Evolutionary conservation across 2,329 filamentous ascomycete genomes (phyloP).

Genomic region (Cordyceps militaris): DNA sequence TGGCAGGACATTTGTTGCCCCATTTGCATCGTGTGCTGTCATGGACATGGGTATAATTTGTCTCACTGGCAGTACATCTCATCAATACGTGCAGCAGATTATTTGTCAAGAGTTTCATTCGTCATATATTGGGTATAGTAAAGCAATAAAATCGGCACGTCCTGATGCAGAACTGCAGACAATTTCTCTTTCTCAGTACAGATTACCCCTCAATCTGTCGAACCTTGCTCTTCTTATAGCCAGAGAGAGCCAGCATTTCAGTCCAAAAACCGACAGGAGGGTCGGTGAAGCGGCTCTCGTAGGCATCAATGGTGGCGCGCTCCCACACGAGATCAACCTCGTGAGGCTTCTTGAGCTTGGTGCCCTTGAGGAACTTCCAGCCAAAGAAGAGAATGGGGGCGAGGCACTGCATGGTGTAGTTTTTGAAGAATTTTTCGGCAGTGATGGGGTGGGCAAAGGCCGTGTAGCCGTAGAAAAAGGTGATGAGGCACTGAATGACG

Average conservation of each 20-base stretch:
- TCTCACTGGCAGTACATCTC: neutral
- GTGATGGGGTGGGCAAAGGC: constrained; percentile 41
- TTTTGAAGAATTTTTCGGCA: constrained; percentile 40
- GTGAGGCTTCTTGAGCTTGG: constrained; percentile 43
- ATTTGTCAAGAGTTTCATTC: neutral
- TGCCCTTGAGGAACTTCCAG: constrained; percentile 59
- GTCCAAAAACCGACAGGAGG: constrained; percentile 48
- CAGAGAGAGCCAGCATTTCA: constrained; percentile 44
- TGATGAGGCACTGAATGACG: constrained; percentile 34
- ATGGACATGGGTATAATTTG: too few species aligned
- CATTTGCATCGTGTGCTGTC: too few species aligned
- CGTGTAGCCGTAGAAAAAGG: constrained; percentile 49
- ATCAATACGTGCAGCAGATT: neutral
- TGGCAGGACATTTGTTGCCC: too few species aligned
- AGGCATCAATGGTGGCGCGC: constrained; percentile 50
- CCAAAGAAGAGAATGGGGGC: constrained; percentile 45
- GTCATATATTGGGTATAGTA: constrained; percentile 12
- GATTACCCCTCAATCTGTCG: constrained; percentile 18
- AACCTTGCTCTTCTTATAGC: constrained; percentile 20
- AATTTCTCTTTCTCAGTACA: neutral
- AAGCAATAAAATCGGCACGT: constrained; percentile 3
- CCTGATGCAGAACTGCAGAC: neutral
- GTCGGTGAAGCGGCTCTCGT: constrained; percentile 44
- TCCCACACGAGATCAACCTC: constrained; percentile 57
- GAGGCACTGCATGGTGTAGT: constrained; percentile 52